Conservation (phyloP, 225 moss, liverwort and hornwort species). For the Neckera pumila region DNA sequence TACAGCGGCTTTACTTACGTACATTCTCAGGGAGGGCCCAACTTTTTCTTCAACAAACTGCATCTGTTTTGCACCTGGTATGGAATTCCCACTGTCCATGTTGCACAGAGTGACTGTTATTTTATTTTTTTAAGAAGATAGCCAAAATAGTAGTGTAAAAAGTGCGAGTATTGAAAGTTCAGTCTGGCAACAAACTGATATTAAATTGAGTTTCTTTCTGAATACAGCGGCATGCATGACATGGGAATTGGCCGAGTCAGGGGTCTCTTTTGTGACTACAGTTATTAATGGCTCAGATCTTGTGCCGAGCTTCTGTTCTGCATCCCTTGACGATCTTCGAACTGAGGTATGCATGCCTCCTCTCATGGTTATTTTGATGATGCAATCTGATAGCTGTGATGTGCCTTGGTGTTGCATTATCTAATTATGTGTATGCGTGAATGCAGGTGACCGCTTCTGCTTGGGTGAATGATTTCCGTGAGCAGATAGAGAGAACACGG, state of each 20-base stretch:
- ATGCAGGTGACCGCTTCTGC: conserved; percentile 75
- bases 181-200: neutral
- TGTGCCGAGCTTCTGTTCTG: conserved; percentile 75
- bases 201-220: neutral
- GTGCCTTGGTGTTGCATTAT: conserved; percentile 18
- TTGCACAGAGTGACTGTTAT: neutral
- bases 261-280: conserved; percentile 57
- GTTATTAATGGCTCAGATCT: conserved; percentile 87
- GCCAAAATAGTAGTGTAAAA: neutral
- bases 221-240: conserved; percentile 83
- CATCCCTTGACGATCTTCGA: conserved; percentile 82
- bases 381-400: neutral
- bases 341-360: conserved; percentile 39
- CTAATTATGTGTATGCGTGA: neutral
- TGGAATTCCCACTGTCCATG: neutral
- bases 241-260: conserved; percentile 87
- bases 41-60: conserved; percentile 66
- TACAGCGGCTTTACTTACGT: conserved; percentile 90
- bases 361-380: neutral
- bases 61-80: conserved; percentile 93
- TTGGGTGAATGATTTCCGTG: conserved; percentile 90
- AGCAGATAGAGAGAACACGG: conserved; percentile 94
- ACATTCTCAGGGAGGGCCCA: conserved; percentile 76
- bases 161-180: neutral
- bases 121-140: neutral